A percentile compares a stretch with the other conserved stretches of the same genome.
These are phyloP conservation scores for Davidsoniella eucalypti DNA, from an alignment of 2,329 filamentous ascomycete species.

Conservation along the genomic window DNA sequence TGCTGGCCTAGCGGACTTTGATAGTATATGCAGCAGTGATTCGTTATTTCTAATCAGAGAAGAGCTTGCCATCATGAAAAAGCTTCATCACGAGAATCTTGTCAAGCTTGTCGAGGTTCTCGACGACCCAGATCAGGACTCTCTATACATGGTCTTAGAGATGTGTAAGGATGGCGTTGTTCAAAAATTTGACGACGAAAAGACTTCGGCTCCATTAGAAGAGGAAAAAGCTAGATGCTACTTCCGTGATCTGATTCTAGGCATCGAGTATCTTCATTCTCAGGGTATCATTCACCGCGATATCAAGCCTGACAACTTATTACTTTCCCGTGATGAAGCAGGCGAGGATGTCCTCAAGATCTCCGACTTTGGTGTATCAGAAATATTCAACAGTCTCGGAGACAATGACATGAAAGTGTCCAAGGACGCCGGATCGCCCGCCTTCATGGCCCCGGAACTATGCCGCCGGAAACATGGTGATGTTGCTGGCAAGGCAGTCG, in stretches of 20 bases:
- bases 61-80: constrained; percentile 99
- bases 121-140: constrained; percentile 90
- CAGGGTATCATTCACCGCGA: constrained; percentile 92
- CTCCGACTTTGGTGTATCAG: constrained; percentile 96
- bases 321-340: constrained; percentile 56
- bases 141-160: constrained; percentile 94
- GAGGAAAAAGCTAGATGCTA: constrained; percentile 72
- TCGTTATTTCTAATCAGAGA: constrained; percentile 79
- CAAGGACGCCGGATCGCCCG: constrained; percentile 87
- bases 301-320: constrained; percentile 93
- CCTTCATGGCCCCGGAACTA: constrained; percentile 84
- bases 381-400: constrained; percentile 76
- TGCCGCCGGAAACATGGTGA: constrained; percentile 75
- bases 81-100: constrained; percentile 86
- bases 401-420: constrained; percentile 68
- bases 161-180: constrained; percentile 98
- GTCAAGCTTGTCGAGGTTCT: constrained; percentile 86
- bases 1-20: constrained; percentile 4
- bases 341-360: constrained; percentile 83
- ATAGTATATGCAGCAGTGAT: constrained; percentile 38
- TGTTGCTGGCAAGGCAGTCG: constrained; percentile 74
- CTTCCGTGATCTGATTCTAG: constrained; percentile 89
- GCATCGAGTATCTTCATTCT: constrained; percentile 90
- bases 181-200: constrained; percentile 86
- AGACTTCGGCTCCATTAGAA: constrained; percentile 65